Conservation (phyloP, 768 basidiomycete genomes). For the Amanita brunnescens region DNA sequence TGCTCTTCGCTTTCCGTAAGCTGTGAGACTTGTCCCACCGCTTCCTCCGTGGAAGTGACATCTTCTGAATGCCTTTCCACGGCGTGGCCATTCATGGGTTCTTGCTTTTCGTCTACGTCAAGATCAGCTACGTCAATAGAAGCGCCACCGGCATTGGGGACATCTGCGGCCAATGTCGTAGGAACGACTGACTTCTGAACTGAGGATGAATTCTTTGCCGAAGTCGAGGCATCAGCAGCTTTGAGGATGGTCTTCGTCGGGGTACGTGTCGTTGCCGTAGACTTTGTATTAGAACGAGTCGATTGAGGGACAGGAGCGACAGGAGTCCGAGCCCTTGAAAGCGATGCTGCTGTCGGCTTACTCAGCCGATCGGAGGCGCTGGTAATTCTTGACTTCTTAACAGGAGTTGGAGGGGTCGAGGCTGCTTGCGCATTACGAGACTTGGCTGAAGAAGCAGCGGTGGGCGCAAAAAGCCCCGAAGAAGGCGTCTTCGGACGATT, state of each 20-base stretch:
- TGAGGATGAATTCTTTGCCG: conserved; percentile 15
- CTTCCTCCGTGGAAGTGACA: not conserved
- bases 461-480: conserved; percentile 69
- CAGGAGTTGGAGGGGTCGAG: conserved; percentile 35
- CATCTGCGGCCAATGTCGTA: conserved; percentile 6
- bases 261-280: conserved; percentile 15
- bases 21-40: not conserved
- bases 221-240: conserved; percentile 13
- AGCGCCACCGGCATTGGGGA: not conserved
- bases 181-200: conserved; percentile 16
- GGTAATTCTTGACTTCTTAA: conserved; percentile 45
- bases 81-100: not conserved
- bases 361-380: conserved; percentile 58
- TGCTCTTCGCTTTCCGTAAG: not conserved
- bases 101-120: not conserved
- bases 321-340: conserved; percentile 47
- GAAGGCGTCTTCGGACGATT: conserved; percentile 54
- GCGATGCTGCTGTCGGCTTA: conserved; percentile 76
- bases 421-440: conserved; percentile 42
- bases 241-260: conserved; percentile 19
- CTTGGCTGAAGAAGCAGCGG: conserved; percentile 71
- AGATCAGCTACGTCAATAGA: not conserved
- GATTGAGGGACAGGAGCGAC: conserved; percentile 24
- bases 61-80: conserved; percentile 3
- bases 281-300: conserved; percentile 16